Evolutionary conservation across 2,329 filamentous ascomycete species (phyloP), one percentile per base, ranked within the genome.

Genomic region (Trichoderma koningiopsis): DNA sequence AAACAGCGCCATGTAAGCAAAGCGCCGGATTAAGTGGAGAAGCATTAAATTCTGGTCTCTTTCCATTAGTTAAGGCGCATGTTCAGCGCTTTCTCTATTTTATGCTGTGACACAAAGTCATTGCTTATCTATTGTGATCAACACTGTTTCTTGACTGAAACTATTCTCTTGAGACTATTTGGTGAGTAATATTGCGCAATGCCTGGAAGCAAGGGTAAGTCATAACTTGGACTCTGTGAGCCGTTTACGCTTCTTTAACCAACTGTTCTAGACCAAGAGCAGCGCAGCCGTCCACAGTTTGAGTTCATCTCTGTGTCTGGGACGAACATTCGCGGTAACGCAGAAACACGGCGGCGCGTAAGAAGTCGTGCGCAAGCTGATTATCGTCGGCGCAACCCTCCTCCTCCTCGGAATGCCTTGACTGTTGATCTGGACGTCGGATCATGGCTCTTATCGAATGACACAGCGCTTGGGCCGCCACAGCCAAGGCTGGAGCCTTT

Each of bases 241-340:
- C 8, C 5, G 5, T 7, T 37, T 4, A 53, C 22, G 27, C n/a
- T 29, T 22, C 14, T 22, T 55, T 58, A 35, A 66, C 16, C 16
- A 47, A 24, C n/a, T 24, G 11, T 31, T 27, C 29, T 35, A 43
- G 63, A 7, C n/a, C 22, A 33, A 55, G 27, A 24, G 53, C 53
- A 58, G 19, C n/a, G 27, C 22, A 40, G 13, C 6, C 63, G n/a
- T 19, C 63, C 29, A 43, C 63, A 35, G 8, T 66, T 66, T 24
- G 63, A 66, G 37, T 66, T 66, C 40, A 66, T 66, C 47, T 58
- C 53, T 22, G 63, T 66, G 10, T 66, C 53, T 27, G 63, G 63
- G 31, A 66, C 53, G 29, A 66, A 66, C 29, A 35, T 66, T 16
- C 63, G 63, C 29, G 63, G 63, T 5, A 55, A 66, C 10, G 40